phyloP scores from a whole-genome alignment of 345 rosid genomes.

The Zanthoxylum bungeanum region DNA sequence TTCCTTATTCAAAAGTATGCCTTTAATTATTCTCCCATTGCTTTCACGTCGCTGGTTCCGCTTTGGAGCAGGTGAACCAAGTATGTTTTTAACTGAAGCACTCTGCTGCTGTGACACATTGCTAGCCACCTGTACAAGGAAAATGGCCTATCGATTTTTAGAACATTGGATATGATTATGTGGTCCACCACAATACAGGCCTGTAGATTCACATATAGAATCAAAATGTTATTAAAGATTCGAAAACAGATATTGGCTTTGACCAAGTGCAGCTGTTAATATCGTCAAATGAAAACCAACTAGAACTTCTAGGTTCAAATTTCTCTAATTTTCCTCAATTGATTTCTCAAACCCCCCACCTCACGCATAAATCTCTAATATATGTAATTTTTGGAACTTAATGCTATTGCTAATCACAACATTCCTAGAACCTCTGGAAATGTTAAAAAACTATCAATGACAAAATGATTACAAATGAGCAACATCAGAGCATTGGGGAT shows the following conservation, averaged over 20 bases:
- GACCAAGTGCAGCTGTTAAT: too few relatives aligned
- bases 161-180: too few relatives aligned
- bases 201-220: too few relatives aligned
- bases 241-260: too few relatives aligned
- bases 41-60: slow-evolving; percentile 46
- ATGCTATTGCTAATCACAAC: background rate
- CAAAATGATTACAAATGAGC: background rate
- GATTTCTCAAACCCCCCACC: background rate
- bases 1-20: slow-evolving; percentile 51
- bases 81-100: slow-evolving; percentile 30
- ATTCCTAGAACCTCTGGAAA: background rate
- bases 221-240: too few relatives aligned
- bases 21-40: slow-evolving; percentile 39
- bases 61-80: slow-evolving; percentile 32
- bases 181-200: too few relatives aligned
- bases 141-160: too few relatives aligned
- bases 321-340: background rate
- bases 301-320: background rate
- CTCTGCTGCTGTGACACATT: slow-evolving; percentile 28
- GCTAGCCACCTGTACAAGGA: slow-evolving; percentile 26
- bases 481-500: too few relatives aligned
- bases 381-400: background rate
- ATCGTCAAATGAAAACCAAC: too few relatives aligned
- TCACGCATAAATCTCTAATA: background rate
- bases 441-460: background rate